Evolutionary conservation across 2,329 filamentous ascomycete species (phyloP).

Genomic region (Dactylellina drechsleri): DNA sequence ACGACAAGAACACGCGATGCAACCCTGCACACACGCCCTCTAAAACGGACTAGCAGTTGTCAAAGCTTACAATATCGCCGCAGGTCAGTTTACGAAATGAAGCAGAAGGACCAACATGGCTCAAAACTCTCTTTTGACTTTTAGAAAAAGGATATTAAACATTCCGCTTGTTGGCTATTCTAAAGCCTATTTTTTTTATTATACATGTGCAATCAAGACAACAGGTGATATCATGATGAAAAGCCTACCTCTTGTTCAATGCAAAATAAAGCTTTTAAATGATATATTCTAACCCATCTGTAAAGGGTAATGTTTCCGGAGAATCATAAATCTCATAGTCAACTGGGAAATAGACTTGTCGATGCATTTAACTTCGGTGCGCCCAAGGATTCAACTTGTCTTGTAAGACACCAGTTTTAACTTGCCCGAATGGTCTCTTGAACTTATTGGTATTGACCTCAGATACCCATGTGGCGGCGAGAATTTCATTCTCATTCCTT

Average conservation of each 20-base stretch:
- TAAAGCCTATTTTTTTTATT: neutral
- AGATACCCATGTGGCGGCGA: constrained; percentile 55
- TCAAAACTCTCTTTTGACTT: neutral
- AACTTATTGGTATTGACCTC: constrained; percentile 56
- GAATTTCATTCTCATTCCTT: constrained; percentile 54
- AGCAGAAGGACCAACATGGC: neutral
- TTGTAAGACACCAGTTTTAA: constrained; percentile 55
- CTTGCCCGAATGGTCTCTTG: constrained; percentile 55
- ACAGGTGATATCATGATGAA: no score
- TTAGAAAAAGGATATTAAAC: constrained; percentile 4
- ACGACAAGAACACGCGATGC: constrained; percentile 41
- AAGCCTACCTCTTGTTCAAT: neutral
- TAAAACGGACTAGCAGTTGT: constrained; percentile 32
- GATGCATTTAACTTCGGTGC: constrained; percentile 31
- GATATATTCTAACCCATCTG: constrained; percentile 27
- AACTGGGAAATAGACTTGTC: neutral
- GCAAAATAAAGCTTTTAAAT: neutral
- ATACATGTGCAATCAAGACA: no score
- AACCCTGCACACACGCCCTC: constrained; percentile 14
- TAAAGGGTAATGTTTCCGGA: constrained; percentile 13
- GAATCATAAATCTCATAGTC: constrained; percentile 23
- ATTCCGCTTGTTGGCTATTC: constrained; percentile 3
- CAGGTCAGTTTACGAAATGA: constrained; percentile 12
- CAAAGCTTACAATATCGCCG: constrained; percentile 21
- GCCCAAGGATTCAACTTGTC: constrained; percentile 55